phyloP scores from a whole-genome alignment of 164 flowering plant genomes.

The Kingdonia uniflora region DNA sequence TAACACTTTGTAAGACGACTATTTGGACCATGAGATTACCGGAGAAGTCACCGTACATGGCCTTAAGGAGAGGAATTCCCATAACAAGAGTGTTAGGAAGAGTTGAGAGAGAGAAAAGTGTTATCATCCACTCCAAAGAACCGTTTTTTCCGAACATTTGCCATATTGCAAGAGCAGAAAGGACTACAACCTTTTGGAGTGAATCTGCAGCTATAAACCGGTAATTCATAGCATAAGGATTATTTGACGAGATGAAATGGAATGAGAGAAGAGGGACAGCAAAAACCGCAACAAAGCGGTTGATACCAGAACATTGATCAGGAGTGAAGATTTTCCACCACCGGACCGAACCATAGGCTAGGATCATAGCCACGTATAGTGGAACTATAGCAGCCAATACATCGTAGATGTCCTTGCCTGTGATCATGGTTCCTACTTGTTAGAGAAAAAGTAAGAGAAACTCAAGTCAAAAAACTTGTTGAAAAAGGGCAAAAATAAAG shows the following conservation, averaged over 20 bases:
- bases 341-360: conserved; percentile 85
- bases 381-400: conserved; percentile 78
- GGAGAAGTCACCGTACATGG: conserved; percentile 87
- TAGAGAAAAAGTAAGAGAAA: neutral
- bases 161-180: conserved; percentile 67
- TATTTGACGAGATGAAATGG: conserved; percentile 80
- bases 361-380: conserved; percentile 79
- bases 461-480: neutral
- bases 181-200: conserved; percentile 65
- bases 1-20: conserved; percentile 73
- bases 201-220: conserved; percentile 87
- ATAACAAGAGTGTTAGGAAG: conserved; percentile 94
- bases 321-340: conserved; percentile 98
- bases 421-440: conserved; percentile 39
- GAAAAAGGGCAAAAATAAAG: neutral
- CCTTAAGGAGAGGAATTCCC: conserved; percentile 83
- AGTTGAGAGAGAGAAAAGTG: conserved; percentile 81
- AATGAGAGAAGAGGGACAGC: conserved; percentile 91
- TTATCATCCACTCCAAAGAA: conserved; percentile 76
- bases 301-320: conserved; percentile 92
- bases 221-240: conserved; percentile 80
- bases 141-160: conserved; percentile 35
- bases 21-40: conserved; percentile 82
- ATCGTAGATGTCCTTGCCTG: conserved; percentile 72
- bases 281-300: conserved; percentile 89